These are phyloP conservation scores for Tylopilus felleus DNA, from an alignment of 768 basidiomycete genomes.

Conservation along the genomic window DNA sequence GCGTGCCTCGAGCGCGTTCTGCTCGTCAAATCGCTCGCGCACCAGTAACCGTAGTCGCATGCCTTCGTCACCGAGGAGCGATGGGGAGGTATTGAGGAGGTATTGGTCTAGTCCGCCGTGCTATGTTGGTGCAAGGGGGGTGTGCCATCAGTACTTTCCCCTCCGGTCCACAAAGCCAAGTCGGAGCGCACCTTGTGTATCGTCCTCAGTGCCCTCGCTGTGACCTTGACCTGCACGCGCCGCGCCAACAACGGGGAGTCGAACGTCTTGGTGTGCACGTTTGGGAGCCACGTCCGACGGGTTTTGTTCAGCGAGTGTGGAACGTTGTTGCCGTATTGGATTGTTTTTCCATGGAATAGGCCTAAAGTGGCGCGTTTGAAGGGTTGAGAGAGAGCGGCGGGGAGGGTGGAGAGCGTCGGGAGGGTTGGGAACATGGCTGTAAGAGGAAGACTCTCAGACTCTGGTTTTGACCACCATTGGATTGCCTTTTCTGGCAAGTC, in stretches of 20 bases:
- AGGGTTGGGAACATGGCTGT: conserved; percentile 24
- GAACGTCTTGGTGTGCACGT: conserved; percentile 75
- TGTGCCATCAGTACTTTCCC: neutral
- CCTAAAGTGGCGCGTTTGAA: conserved; percentile 81
- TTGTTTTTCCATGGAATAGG: conserved; percentile 79
- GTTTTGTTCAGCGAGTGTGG: conserved; percentile 89
- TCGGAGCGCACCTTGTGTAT: conserved; percentile 67
- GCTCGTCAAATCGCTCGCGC: conserved; percentile 29
- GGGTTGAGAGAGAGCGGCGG: conserved; percentile 49
- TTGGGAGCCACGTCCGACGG: conserved; percentile 83
- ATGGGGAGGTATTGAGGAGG: conserved; percentile 45
- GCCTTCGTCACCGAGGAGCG: conserved; percentile 37
- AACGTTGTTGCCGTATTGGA: conserved; percentile 83
- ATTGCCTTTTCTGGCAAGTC: conserved; percentile 6
- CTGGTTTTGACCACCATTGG: too few relatives aligned
- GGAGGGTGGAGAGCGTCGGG: conserved; percentile 16
- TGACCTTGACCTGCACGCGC: conserved; percentile 63
- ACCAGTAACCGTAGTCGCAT: conserved; percentile 45
- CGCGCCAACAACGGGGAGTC: conserved; percentile 62
- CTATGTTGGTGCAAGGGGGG: conserved; percentile 28
- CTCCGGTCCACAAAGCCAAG: neutral
- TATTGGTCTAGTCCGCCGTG: conserved; percentile 73
- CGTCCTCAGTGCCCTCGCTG: conserved; percentile 71
- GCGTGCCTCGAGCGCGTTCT: conserved; percentile 17
- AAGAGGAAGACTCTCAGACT: neutral